Evolutionary conservation across 176 grass and related monocot species (phyloP).

Genomic region (Rhipidocladum racemiflorum): DNA sequence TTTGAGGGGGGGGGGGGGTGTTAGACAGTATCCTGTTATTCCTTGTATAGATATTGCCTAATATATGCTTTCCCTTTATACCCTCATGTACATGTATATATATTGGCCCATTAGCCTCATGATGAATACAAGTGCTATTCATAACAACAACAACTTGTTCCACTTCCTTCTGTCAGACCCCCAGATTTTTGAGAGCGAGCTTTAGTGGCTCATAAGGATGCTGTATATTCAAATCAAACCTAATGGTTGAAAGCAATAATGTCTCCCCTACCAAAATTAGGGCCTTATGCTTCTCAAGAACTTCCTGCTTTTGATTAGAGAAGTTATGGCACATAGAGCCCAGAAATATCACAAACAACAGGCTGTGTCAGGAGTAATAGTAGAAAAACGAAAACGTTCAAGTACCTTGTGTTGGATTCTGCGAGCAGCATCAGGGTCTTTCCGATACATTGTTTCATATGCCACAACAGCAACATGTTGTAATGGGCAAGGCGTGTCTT

Average conservation of each 20-base stretch:
- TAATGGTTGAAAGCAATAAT: conserved; percentile 57
- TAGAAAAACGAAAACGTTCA: neutral
- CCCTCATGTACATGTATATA: no score
- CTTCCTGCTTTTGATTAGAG: conserved; percentile 34
- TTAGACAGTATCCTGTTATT: no score
- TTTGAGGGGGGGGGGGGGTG: no score
- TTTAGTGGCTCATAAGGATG: conserved; percentile 64
- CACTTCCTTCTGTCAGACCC: conserved; percentile 48
- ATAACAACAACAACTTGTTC: conserved; percentile 45
- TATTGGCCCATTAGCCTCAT: no score
- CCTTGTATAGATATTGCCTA: no score
- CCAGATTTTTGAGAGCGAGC: conserved; percentile 51
- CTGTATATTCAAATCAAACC: conserved; percentile 71
- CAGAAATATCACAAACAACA: conserved; percentile 17
- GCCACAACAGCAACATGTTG: conserved; percentile 30
- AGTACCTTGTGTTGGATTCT: conserved; percentile 54
- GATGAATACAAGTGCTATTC: no score
- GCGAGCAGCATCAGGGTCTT: conserved; percentile 51
- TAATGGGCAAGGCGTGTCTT: conserved; percentile 54
- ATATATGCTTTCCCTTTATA: no score
- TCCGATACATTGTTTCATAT: conserved; percentile 57
- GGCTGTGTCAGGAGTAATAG: conserved; percentile 3
- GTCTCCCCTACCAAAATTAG: conserved; percentile 61
- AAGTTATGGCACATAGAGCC: neutral
- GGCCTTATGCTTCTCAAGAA: conserved; percentile 54